A percentile compares a stretch with the other conserved stretches of the same genome.
Conservation (phyloP, 257 asterid genomes). For the Gentiana macrophylla region DNA sequence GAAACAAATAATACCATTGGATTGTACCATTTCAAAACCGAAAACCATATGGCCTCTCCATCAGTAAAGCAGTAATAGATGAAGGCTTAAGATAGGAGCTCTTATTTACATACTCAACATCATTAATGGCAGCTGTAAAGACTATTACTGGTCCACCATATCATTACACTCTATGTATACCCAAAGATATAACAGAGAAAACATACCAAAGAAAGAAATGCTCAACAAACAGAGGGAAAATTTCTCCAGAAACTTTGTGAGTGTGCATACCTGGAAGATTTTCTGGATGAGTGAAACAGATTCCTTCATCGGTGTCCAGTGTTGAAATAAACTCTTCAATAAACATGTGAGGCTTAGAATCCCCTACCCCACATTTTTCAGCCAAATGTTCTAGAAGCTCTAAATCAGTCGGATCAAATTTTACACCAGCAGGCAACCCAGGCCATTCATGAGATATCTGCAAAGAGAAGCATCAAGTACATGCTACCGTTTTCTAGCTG, state of each 20-base stretch:
- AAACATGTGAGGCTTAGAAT: conserved; percentile 36
- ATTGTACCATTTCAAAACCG: too few species aligned
- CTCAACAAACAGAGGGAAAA: too few species aligned
- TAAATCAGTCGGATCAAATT: conserved; percentile 80
- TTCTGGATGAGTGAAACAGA: conserved; percentile 90
- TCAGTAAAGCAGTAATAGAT: too few species aligned
- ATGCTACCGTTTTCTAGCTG: neutral
- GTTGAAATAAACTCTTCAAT: conserved; percentile 87
- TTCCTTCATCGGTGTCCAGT: conserved; percentile 59
- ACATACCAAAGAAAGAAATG: too few species aligned
- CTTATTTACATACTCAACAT: too few species aligned
- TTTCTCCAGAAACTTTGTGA: neutral
- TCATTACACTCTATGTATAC: too few species aligned
- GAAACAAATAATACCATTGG: too few species aligned
- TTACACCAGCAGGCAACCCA: conserved; percentile 79
- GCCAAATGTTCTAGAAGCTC: conserved; percentile 79
- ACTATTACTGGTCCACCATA: too few species aligned
- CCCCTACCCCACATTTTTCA: conserved; percentile 54
- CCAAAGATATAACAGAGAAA: too few species aligned
- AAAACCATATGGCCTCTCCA: too few species aligned
- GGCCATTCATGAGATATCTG: conserved; percentile 70
- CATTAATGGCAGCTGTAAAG: too few species aligned
- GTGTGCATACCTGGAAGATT: conserved; percentile 77
- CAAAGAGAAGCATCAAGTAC: conserved; percentile 10
- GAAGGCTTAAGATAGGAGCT: too few species aligned